phyloP scores from a whole-genome alignment of 257 asterid genomes.

The Solanum sejunctum region DNA sequence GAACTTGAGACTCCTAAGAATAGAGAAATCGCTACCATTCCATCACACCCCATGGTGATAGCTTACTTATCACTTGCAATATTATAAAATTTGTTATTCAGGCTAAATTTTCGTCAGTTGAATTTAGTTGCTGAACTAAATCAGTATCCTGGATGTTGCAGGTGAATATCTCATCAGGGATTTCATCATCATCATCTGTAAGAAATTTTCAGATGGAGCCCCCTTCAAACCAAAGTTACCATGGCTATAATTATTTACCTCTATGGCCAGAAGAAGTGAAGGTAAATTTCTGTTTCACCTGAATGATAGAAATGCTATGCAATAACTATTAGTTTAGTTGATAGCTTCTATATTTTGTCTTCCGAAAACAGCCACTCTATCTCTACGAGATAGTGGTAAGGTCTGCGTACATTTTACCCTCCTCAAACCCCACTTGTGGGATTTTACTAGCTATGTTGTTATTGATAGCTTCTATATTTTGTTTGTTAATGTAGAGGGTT shows the following conservation, averaged over 20 bases:
- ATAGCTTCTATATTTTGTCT: constrained; percentile 1
- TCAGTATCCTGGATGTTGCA: constrained; percentile 7
- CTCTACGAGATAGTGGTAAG: no score
- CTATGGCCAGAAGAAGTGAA: constrained; percentile 54
- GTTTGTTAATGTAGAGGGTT: constrained; percentile 29
- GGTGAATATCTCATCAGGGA: constrained; percentile 48
- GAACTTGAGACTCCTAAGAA: not conserved
- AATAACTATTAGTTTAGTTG: no score
- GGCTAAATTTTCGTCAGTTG: not conserved
- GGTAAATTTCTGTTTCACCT: constrained; percentile 21
- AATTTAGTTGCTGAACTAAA: not conserved
- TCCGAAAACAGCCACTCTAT: no score
- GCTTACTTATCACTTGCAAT: not conserved
- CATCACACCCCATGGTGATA: not conserved
- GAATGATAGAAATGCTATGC: not conserved
- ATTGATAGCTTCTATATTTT: not conserved
- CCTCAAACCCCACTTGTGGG: no score
- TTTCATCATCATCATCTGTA: constrained; percentile 40
- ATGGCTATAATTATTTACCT: constrained; percentile 24
- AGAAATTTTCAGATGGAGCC: constrained; percentile 63
- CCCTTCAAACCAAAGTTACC: constrained; percentile 96
- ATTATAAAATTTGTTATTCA: not conserved
- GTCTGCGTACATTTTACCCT: no score
- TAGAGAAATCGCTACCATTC: not conserved
- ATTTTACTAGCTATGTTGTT: no score